These are phyloP conservation scores for Populus deltoides DNA, from an alignment of 345 rosid genomes.

Conservation along the genomic window DNA sequence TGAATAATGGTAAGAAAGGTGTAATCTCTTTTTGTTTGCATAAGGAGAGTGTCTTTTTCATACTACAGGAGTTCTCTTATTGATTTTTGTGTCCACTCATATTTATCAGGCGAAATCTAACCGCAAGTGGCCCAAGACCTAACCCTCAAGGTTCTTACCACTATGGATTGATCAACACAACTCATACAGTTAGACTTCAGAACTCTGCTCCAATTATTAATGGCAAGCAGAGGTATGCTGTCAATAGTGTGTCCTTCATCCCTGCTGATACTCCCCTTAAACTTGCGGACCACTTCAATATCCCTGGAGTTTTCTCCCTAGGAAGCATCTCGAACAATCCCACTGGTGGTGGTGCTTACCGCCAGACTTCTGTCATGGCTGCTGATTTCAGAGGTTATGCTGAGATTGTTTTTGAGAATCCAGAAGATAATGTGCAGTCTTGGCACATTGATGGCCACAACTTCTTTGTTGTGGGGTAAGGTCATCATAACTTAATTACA, in stretches of 20 bases:
- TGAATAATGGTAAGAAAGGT: not conserved
- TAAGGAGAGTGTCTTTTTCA: not conserved
- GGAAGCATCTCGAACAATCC: constrained; percentile 33
- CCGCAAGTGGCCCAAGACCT: constrained; percentile 35
- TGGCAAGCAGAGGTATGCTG: constrained; percentile 33
- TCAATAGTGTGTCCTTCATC: constrained; percentile 28
- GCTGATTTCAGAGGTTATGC: constrained; percentile 29
- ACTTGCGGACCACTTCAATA: constrained; percentile 35
- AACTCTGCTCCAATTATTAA: constrained; percentile 31
- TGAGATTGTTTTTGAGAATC: constrained; percentile 32
- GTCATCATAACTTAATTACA: not conserved
- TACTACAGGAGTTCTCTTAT: not conserved
- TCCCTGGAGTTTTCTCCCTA: constrained; percentile 30
- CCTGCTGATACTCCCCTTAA: constrained; percentile 29
- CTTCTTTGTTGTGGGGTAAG: constrained; percentile 34
- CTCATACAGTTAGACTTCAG: constrained; percentile 14
- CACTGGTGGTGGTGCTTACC: constrained; percentile 21
- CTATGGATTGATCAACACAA: constrained; percentile 32
- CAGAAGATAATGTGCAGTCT: constrained; percentile 26
- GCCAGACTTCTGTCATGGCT: constrained; percentile 32
- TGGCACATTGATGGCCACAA: constrained; percentile 30
- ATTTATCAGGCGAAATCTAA: constrained; percentile 25
- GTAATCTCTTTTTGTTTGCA: too few species aligned
- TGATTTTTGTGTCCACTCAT: not conserved
- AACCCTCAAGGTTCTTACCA: constrained; percentile 39